Evolutionary conservation across 495 filamentous ascomycete genomes (phyloP), one percentile per base, ranked within the genome.

Genomic region (Hyaloscypha hepaticicola): DNA sequence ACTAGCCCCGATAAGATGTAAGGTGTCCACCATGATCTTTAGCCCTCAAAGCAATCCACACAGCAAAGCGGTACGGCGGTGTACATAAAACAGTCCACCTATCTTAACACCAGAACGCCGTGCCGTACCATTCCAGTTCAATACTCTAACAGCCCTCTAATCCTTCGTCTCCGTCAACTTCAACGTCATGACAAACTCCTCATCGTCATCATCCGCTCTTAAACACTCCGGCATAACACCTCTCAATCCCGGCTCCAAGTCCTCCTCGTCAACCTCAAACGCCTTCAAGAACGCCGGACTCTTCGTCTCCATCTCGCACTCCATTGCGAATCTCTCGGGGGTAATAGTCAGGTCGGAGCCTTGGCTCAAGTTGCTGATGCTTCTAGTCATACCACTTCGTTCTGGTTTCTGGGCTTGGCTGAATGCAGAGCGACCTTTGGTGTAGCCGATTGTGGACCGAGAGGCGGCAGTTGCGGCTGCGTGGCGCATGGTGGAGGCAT

Each of bases 381-480:
- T 69, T 48, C 67, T 34, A 9, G 56, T 55, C 14, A 72, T 55
- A 28, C 60, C 68, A 66, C 57, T 64, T 26, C 65, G 27, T 45
- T 60, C 48, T 26, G 56, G 27, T 52, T 60, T 73, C 29, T 69
- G 64, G 27, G 69, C 72, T 11, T 75, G 70, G 6, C 74, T 73
- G 1, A 88, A 88, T 16, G 87, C 82, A 19, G 80, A 81, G 19
- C 92, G 82, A 28, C 93, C 91, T 71, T 88, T 90, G 58, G 85
- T 86, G 72, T 93, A 94, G 7, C 92, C 92, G 28, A 97, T 76
- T 0, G 93, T 96, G 53, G 84, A 89, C 58, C 85, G 83, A 14
- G 92, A 93, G 12, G 81, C 83, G n/a, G 77, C 80, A 7, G 78
- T 80, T 22, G 90, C 88, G 7, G 87, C 85, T 4, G 84, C 77